These are phyloP conservation scores for Termitomyces sp. DNA, from an alignment of 768 basidiomycete species.

Conservation along the genomic window DNA sequence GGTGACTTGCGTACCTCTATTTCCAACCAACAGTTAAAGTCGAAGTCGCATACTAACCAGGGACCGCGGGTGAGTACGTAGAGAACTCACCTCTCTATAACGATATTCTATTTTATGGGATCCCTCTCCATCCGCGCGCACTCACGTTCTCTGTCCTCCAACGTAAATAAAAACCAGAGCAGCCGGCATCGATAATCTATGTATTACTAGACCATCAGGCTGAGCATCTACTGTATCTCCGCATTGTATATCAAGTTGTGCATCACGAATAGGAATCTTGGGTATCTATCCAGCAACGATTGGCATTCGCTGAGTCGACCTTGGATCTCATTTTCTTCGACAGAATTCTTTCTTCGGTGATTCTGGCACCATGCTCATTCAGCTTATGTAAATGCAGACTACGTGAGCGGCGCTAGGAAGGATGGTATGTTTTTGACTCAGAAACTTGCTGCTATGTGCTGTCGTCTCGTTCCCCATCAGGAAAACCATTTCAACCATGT, in stretches of 20 bases:
- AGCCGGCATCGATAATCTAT: neutral
- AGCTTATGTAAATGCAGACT: no score
- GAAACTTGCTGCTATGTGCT: no score
- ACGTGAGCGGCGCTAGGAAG: no score
- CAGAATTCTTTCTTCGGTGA: no score
- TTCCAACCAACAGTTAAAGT: neutral
- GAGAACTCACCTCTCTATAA: neutral
- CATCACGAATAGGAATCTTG: neutral
- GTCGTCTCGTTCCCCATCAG: no score
- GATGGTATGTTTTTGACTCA: no score
- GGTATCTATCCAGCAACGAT: neutral
- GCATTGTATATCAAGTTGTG: no score
- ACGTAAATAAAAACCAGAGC: neutral
- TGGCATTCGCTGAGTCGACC: neutral
- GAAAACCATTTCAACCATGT: no score
- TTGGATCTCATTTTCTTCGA: neutral
- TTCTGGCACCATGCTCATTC: neutral
- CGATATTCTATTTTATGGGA: neutral
- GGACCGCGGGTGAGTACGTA: conserved; percentile 1
- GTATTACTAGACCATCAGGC: neutral
- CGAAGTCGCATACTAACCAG: conserved; percentile 1
- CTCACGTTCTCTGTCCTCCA: neutral
- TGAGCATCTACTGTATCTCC: neutral
- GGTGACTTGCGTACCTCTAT: neutral
- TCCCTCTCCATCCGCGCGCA: no score